Evolutionary conservation across 176 grass and related monocot genomes (phyloP), one percentile per base, ranked within the genome.

Genomic region (Triticum aestivum): DNA sequence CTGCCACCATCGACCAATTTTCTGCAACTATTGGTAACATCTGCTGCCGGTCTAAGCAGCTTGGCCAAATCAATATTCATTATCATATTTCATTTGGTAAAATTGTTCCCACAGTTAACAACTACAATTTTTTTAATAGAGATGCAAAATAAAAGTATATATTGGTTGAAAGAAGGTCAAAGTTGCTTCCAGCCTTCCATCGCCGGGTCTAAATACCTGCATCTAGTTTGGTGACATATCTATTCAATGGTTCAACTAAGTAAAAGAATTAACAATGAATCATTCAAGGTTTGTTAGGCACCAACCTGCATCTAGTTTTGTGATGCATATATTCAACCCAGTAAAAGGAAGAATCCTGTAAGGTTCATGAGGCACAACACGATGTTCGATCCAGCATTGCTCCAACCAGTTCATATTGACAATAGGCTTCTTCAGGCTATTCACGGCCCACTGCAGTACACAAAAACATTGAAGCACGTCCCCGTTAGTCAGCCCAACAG

Each of bases 321-420:
- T 96, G 64, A 98, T 80, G 38, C 91, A 98, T 78, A 98, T 98
- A 88, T 78, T 94, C 82, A 98, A 87, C 27, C 96, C 96, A 94
- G 82, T 82, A 82, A 98, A 98, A 83, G 96, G 96, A 79, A 83
- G 93, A 79, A 98, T 90, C 82, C 88, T 93, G 84, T 95, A 91
- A 44, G 93, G 84, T 82, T 98, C 96, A 78, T 94, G 96, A 88
- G 96, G 96, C 24, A 98, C 91, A 88, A 98, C 81, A 61, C 93
- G 91, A 87, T 98, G 96, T 84, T 98, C 91, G 42, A 39, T 91
- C 96, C 96, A 98, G 78, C 96, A 98, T 70, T 96, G 91, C 61
- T 92, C 88, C 77, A 96, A 83, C 96, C 96, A 98, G 75, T 75
- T 88, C 71, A 84, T 80, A 61, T 54, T 88, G 61, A 98, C 86